These are phyloP conservation scores for Pinus taeda DNA, from an alignment of 75 land plant species.

Conservation along the genomic window DNA sequence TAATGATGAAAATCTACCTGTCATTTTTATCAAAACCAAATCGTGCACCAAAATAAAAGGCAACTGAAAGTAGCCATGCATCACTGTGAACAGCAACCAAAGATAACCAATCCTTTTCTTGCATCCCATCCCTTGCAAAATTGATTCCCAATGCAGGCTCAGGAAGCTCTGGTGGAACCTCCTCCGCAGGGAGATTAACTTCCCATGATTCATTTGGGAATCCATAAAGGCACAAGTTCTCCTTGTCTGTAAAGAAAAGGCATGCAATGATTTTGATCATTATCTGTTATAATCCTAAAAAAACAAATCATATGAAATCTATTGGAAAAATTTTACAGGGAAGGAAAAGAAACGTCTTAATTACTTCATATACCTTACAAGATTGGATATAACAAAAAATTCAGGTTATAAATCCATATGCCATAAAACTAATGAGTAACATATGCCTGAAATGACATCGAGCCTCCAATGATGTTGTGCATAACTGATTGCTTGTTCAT, in stretches of 20 bases:
- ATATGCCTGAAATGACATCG: background rate
- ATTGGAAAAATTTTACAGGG: background rate
- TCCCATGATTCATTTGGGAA: slow-evolving; percentile 68
- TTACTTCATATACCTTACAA: background rate
- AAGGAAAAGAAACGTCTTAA: background rate
- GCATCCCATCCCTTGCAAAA: slow-evolving; percentile 82
- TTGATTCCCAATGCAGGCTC: slow-evolving; percentile 77
- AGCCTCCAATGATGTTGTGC: background rate
- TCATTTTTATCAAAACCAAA: slow-evolving; percentile 56
- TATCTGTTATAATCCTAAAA: background rate
- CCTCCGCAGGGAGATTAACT: slow-evolving; percentile 67
- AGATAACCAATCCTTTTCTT: slow-evolving; percentile 64
- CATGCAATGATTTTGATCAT: background rate
- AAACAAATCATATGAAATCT: background rate
- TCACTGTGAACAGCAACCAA: slow-evolving; percentile 75
- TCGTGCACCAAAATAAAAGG: slow-evolving; percentile 71
- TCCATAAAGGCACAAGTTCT: slow-evolving; percentile 66
- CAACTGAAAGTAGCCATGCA: slow-evolving; percentile 71
- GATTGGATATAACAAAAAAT: background rate
- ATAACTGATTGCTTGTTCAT: background rate
- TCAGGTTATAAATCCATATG: background rate
- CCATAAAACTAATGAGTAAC: slow-evolving; percentile 3
- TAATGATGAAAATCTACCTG: slow-evolving; percentile 23
- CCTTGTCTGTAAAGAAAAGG: slow-evolving; percentile 44
- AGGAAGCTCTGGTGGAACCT: slow-evolving; percentile 78